Base-by-base conservation (phyloP, 495 filamentous ascomycete genomes). In the Lophiotrema nucula region DNA sequence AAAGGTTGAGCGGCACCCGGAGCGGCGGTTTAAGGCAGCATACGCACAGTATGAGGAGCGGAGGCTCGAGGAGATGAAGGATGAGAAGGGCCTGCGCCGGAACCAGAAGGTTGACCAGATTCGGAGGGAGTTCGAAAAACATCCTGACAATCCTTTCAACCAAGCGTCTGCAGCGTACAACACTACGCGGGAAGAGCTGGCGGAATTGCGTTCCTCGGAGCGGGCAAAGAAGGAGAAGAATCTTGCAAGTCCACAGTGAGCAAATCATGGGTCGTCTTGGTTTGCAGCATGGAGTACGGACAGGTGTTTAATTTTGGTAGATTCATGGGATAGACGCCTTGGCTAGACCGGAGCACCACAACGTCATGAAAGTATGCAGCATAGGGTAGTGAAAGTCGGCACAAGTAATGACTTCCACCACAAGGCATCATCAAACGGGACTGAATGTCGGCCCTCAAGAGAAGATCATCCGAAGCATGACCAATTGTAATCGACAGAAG, bases 91-190 rank as follows among this genome's bases (percentile, higher is more conserved):
- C 1, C 71, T 97, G 67, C 76, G 91, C 43, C 77, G 85, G 55
- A 80, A 91, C 64, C 88, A 95, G 83, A 85, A 87, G 71, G 79
- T 87, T 42, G 88, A 93, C 60, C 73, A 83, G 55, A 85, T 93
- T 45, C 69, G 77, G 60, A 92, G 92, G 77, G 95, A 97, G 74
- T 98, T 96, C 70, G 83, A 91, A 71, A 92, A 89, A 75, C 86
- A 85, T 67, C 83, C 85, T 3, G 93, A 97, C 69, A 97, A 97
- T 69, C 93, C 93, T 35, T 92, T 95, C 70, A 95, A 93, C 72
- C 89, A 95, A 73, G 82, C 81, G 13, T 78, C 78, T 55, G 87
- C 84, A 6, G 70, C 73, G 18, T 88, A 89, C 70, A 85, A 98
- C 72, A 83, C 86, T 33, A 81, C 81, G 23, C 87, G 81, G 75